Conservation (phyloP, 306 rosid species). For the Lathyrus oleraceus region DNA sequence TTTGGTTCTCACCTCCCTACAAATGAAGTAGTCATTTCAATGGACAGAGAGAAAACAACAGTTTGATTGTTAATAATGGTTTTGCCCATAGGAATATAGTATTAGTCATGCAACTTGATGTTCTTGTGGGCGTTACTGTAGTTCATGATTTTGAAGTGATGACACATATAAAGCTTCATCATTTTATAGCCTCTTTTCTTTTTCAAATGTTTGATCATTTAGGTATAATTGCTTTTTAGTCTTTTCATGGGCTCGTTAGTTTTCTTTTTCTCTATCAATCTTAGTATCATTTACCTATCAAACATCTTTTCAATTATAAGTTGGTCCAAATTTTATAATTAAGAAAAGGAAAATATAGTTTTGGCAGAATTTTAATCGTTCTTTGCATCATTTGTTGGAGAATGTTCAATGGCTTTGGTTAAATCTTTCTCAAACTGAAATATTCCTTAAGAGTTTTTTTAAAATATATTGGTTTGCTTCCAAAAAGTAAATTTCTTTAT, state of each 20-base stretch:
- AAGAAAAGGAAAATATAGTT: slow-evolving; percentile 2
- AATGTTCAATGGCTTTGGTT: slow-evolving; percentile 7
- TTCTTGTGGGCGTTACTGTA: slow-evolving; percentile 79
- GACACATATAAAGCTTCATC: slow-evolving; percentile 39
- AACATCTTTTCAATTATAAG: slow-evolving; percentile 8
- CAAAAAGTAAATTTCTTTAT: no score
- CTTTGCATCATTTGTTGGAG: slow-evolving; percentile 27
- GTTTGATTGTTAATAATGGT: slow-evolving; percentile 35
- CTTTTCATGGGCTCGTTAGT: slow-evolving; percentile 8
- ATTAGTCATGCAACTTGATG: slow-evolving; percentile 43
- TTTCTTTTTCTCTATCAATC: slow-evolving; percentile 9
- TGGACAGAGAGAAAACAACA: slow-evolving; percentile 38
- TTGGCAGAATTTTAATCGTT: slow-evolving; percentile 31
- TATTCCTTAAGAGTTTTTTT: neutral
- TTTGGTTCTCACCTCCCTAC: slow-evolving; percentile 44
- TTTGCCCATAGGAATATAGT: slow-evolving; percentile 32
- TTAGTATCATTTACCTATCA: slow-evolving; percentile 14
- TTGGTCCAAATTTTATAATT: slow-evolving; percentile 23
- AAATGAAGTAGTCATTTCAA: slow-evolving; percentile 74
- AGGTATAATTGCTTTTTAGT: slow-evolving; percentile 29
- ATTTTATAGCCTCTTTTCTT: slow-evolving; percentile 10
- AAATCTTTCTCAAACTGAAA: slow-evolving; percentile 18
- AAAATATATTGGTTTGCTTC: no score
- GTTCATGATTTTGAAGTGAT: slow-evolving; percentile 64
- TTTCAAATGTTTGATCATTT: slow-evolving; percentile 27